These are phyloP conservation scores for Durio zibethinus DNA, from an alignment of 345 rosid species.

Conservation along the genomic window DNA sequence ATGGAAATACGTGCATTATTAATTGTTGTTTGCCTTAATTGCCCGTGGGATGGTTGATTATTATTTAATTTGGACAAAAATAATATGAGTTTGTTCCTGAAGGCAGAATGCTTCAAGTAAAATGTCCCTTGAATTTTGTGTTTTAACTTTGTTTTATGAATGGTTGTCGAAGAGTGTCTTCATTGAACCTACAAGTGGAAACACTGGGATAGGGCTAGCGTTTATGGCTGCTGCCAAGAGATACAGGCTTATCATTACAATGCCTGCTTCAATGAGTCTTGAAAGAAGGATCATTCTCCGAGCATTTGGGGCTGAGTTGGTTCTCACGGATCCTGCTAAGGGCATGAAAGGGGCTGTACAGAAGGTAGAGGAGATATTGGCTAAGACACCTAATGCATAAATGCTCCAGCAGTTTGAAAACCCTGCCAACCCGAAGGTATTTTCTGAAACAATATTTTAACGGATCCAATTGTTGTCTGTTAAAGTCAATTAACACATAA, in stretches of 20 bases:
- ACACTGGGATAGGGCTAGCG: conserved; percentile 87
- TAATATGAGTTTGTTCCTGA: background rate
- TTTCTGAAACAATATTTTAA: background rate
- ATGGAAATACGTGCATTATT: background rate
- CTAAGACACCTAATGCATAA: conserved; percentile 71
- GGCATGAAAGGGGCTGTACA: conserved; percentile 95
- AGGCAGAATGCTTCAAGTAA: background rate
- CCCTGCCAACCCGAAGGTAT: conserved; percentile 87
- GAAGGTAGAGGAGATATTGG: conserved; percentile 83
- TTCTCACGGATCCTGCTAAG: conserved; percentile 80
- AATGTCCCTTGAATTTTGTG: conserved; percentile 5
- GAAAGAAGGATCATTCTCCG: conserved; percentile 91
- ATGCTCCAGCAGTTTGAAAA: conserved; percentile 93
- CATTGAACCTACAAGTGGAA: conserved; percentile 92
- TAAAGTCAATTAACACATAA: background rate
- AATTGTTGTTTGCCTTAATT: background rate
- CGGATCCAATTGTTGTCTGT: conserved; percentile 6
- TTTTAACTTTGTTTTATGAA: conserved; percentile 12
- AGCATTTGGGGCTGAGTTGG: conserved; percentile 88
- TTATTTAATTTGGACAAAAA: background rate
- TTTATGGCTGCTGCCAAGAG: conserved; percentile 88
- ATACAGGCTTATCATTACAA: conserved; percentile 71
- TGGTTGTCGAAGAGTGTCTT: conserved; percentile 55
- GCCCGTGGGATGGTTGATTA: no score
- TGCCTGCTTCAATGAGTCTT: conserved; percentile 91